Evolutionary conservation across 257 asterid genomes (phyloP).

Genomic region (Eucommia ulmoides): DNA sequence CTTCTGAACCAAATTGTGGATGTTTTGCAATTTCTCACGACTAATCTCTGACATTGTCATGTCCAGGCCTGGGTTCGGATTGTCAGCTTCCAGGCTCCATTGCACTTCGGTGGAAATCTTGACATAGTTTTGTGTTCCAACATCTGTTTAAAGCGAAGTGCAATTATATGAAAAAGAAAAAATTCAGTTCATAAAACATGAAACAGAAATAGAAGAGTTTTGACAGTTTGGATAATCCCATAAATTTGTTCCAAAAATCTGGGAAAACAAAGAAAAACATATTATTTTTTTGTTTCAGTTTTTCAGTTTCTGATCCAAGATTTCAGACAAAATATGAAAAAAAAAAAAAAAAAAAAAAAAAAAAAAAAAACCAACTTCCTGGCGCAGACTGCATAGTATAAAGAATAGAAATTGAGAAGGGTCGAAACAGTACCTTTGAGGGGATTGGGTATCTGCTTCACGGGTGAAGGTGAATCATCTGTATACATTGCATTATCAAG

Average conservation of each 20-base stretch:
- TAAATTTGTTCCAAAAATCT: too few relatives aligned
- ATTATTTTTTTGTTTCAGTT: too few relatives aligned
- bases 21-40: constrained; percentile 58
- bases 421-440: constrained; percentile 36
- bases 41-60: constrained; percentile 31
- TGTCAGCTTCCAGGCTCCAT: constrained; percentile 14
- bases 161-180: background rate
- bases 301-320: too few relatives aligned
- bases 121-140: constrained; percentile 16
- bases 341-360: too few relatives aligned
- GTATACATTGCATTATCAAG: constrained; percentile 39
- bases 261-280: too few relatives aligned
- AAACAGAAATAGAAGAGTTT: too few relatives aligned
- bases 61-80: constrained; percentile 18
- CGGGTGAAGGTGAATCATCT: constrained; percentile 55
- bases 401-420: constrained; percentile 1
- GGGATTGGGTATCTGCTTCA: constrained; percentile 34
- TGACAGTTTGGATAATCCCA: too few relatives aligned
- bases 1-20: constrained; percentile 71
- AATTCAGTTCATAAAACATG: too few relatives aligned
- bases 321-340: background rate
- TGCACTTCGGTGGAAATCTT: constrained; percentile 10
- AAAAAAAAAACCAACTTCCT: background rate
- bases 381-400: background rate
- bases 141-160: constrained; percentile 31